Evolutionary conservation across 441 rosid genomes (phyloP), one percentile per base, ranked within the genome.

Genomic region (Flueggea neowawraea): DNA sequence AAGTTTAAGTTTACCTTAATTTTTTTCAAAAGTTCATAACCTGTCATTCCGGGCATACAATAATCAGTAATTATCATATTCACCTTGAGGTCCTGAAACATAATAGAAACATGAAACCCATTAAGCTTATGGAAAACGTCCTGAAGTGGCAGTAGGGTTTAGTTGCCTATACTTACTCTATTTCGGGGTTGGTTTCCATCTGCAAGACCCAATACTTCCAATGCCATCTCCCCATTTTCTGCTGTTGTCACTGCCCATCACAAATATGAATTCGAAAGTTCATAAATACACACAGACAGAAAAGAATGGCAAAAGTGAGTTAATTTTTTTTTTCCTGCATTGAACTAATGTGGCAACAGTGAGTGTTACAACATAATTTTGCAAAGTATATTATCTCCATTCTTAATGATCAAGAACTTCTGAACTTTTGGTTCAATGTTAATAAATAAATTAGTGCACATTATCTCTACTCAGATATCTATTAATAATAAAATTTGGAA

Each of bases 1-100:
- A 10, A 14, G 50, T 12, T 47, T 47, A 47, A 47, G 50, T 47
- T 47, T 47, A 83, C 79, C 74, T 62, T n/a, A 32, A 58, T 58
- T 49, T 69, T 87, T 72, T 71, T 85, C 22, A 89, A 75, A 10
- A 87, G 82, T 65, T 89, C 94, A 72, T 85, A 83, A 31, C 90
- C 88, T 6, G 91, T 87, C 85, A 89, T 87, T 62, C 82, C 94
- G 14, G 88, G 93, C 93, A 89, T 89, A 50, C 85, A 84, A 41
- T 86, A 89, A 72, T 86, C 90, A 33, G 96, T 86, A 44, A 86
- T 83, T 31, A 87, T 84, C 69, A 89, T 62, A 69, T 79, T 81
- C n/a, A 85, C 84, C 64, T 76, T 72, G 13, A 79, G 64, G 43
- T 72, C 79, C 68, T 76, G 72, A 58, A 60, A 22, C 28, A 22